phyloP scores from a whole-genome alignment of 73 alveolate species.

The Paramecium octaurelia region DNA sequence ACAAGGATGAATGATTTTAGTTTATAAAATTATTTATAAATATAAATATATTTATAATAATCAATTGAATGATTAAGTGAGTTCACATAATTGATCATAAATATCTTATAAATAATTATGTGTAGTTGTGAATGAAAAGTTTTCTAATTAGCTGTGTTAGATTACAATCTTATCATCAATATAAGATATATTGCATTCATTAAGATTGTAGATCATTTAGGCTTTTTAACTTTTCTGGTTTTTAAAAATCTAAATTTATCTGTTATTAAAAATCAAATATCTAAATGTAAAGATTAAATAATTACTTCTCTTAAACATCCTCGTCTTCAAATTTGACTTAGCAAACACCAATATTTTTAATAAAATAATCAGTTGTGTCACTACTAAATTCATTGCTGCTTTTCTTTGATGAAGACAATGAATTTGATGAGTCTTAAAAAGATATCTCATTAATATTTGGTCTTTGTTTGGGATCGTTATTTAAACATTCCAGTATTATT shows the following conservation, averaged over 20 bases:
- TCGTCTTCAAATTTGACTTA: constrained; percentile 12
- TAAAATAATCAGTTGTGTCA: neutral
- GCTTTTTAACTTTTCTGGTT: neutral
- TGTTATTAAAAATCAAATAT: neutral
- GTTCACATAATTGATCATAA: constrained; percentile 14
- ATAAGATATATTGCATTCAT: neutral
- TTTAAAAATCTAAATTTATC: neutral
- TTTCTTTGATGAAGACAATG: constrained; percentile 11
- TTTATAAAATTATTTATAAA: neutral
- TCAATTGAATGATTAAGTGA: neutral
- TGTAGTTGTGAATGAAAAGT: neutral
- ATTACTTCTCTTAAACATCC: neutral
- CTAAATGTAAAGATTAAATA: neutral
- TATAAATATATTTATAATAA: neutral
- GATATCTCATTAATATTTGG: neutral
- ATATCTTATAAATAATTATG: neutral
- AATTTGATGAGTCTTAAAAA: neutral
- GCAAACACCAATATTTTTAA: neutral
- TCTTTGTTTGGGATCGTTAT: neutral
- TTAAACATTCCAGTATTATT: neutral
- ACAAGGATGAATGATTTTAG: neutral
- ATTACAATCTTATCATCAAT: neutral
- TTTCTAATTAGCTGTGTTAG: neutral
- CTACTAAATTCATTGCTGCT: constrained; percentile 23
- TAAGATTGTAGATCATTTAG: constrained; percentile 12